Evolutionary conservation across 2,329 filamentous ascomycete species (phyloP).

Genomic region (Fusarium luffae): DNA sequence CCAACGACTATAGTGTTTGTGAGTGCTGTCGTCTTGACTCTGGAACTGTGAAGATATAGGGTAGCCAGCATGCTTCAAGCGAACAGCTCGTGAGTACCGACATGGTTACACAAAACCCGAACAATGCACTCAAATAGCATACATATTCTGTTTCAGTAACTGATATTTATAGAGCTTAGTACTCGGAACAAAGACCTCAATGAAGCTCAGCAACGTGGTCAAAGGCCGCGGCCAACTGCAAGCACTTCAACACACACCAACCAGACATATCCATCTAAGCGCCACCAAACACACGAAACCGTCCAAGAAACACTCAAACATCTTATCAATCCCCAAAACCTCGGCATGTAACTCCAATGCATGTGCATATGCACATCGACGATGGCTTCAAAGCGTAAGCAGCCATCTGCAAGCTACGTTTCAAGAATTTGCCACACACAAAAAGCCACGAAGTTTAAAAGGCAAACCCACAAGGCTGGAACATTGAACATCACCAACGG

Average conservation of each 20-base stretch:
- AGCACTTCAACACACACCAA: background rate
- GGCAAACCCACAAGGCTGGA: constrained; percentile 32
- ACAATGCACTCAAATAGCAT: background rate
- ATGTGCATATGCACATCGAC: constrained; percentile 5
- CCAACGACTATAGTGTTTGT: rapidly evolving
- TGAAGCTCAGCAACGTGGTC: background rate
- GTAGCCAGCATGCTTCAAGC: background rate
- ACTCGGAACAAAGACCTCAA: background rate
- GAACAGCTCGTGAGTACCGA: background rate
- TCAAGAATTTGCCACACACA: constrained; percentile 1
- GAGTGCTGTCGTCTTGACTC: too few species aligned
- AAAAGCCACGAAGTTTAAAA: background rate
- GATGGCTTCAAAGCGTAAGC: background rate
- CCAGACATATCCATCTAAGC: background rate
- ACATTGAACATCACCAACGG: background rate
- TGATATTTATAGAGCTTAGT: background rate
- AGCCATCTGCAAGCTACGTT: background rate
- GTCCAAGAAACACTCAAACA: background rate
- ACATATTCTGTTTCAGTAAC: background rate
- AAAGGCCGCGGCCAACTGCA: background rate
- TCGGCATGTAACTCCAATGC: background rate
- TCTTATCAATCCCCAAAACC: background rate
- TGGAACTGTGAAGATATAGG: background rate
- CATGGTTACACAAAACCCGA: background rate
- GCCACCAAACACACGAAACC: background rate